These are phyloP conservation scores for Venturia nashicola DNA, from an alignment of 2,329 filamentous ascomycete genomes.

Conservation along the genomic window DNA sequence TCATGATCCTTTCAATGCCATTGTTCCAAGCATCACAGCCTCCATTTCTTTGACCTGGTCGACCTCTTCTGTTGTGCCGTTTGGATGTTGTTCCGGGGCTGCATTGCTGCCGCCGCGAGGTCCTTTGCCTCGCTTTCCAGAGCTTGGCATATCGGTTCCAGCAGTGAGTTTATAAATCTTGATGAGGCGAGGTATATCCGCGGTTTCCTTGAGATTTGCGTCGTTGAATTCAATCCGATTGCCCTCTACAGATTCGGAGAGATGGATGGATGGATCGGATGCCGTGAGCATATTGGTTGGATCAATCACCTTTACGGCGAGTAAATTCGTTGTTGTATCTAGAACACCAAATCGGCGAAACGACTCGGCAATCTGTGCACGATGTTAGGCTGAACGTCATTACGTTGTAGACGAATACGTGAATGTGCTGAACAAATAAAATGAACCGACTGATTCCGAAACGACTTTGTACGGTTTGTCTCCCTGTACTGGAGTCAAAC, in stretches of 20 bases:
- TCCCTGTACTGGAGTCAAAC: background rate
- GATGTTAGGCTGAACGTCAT: background rate
- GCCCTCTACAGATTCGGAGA: conserved; percentile 51
- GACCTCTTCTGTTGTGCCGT: conserved; percentile 1
- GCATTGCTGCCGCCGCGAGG: background rate
- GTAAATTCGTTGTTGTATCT: conserved; percentile 55
- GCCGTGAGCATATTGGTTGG: conserved; percentile 14
- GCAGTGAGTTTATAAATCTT: conserved; percentile 11
- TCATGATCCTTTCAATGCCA: conserved; percentile 12
- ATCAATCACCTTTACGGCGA: conserved; percentile 64
- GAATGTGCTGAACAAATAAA: background rate
- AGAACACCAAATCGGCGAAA: conserved; percentile 80
- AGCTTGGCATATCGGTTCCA: background rate
- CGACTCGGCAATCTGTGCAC: conserved; percentile 67
- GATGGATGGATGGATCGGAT: conserved; percentile 39
- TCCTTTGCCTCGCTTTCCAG: conserved; percentile 1
- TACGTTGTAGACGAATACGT: background rate
- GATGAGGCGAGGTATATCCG: conserved; percentile 8
- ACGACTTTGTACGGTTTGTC: background rate
- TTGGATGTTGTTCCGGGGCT: background rate
- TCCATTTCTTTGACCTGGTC: conserved; percentile 11
- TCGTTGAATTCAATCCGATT: conserved; percentile 48
- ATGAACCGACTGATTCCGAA: background rate
- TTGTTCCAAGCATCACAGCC: conserved; percentile 11
- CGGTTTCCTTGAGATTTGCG: conserved; percentile 18